Conservation (phyloP, 345 rosid genomes). For the Dipteronia sinensis region DNA sequence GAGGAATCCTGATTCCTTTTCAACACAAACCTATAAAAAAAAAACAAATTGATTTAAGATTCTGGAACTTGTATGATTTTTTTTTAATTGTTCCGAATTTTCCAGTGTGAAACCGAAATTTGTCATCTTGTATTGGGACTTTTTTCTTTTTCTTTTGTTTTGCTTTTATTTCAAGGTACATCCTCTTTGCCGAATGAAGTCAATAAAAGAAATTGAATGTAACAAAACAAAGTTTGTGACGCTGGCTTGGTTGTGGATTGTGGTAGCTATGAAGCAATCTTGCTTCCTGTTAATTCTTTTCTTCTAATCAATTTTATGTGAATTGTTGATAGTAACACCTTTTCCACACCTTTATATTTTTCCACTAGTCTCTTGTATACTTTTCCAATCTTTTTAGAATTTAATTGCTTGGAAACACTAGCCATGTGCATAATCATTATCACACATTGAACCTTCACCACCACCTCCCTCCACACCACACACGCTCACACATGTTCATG, state of each 20-base stretch:
- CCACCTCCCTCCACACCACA: neutral
- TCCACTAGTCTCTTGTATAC: too few species aligned
- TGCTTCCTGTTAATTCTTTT: neutral
- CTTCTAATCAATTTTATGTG: neutral
- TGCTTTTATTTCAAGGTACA: too few species aligned
- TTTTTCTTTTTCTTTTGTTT: neutral
- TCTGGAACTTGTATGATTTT: neutral
- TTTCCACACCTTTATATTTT: neutral
- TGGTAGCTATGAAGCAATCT: slow-evolving; percentile 14
- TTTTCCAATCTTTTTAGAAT: neutral
- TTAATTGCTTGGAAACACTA: neutral
- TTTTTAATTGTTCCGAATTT: neutral
- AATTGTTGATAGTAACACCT: neutral
- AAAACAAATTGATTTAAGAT: neutral
- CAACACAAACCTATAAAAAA: neutral
- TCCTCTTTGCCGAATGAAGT: neutral
- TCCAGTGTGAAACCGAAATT: neutral
- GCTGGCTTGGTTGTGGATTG: neutral
- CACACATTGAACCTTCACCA: slow-evolving; percentile 13
- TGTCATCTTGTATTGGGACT: neutral
- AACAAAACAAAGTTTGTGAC: slow-evolving; percentile 3
- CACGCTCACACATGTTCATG: neutral
- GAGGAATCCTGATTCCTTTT: too few species aligned
- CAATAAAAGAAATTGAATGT: neutral
- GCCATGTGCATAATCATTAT: slow-evolving; percentile 23